Percentiles rank a stretch among this genome's conserved stretches.
Evolutionary conservation across 768 basidiomycete genomes (phyloP).

Genomic region (Amanita rubescens): DNA sequence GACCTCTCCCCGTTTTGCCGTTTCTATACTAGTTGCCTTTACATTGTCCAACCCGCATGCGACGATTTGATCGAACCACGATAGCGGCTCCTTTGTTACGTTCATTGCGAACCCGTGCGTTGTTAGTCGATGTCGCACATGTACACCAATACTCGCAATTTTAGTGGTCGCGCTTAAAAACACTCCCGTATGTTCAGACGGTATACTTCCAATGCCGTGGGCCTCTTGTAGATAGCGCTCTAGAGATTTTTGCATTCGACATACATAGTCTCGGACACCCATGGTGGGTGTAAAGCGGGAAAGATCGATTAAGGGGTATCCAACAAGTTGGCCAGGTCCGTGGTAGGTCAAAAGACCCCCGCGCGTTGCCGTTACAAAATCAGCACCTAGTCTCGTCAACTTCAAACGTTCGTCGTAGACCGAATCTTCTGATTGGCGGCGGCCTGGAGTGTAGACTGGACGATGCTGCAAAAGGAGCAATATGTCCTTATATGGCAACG

Average conservation of each 20-base stretch:
- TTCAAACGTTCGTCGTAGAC: constrained; percentile 52
- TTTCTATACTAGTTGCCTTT: constrained; percentile 60
- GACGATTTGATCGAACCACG: constrained; percentile 84
- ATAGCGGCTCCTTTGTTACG: constrained; percentile 68
- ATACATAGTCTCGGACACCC: constrained; percentile 77
- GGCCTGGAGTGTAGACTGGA: constrained; percentile 93
- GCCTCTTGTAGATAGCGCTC: constrained; percentile 50
- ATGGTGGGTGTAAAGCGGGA: constrained; percentile 66
- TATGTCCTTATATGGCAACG: constrained; percentile 44
- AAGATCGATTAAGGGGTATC: constrained; percentile 90
- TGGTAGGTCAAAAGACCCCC: constrained; percentile 97
- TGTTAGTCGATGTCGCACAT: constrained; percentile 90
- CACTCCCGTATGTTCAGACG: constrained; percentile 84
- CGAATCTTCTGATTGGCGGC: constrained; percentile 65
- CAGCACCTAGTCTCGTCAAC: constrained; percentile 74
- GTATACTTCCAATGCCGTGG: constrained; percentile 48
- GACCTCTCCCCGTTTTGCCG: constrained; percentile 30
- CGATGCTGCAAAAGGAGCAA: constrained; percentile 82
- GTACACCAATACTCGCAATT: constrained; percentile 93
- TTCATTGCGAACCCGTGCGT: constrained; percentile 95
- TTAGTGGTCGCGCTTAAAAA: constrained; percentile 79
- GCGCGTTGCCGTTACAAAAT: constrained; percentile 73
- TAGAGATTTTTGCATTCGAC: constrained; percentile 68
- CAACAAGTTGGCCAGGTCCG: constrained; percentile 95
- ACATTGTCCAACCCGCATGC: constrained; percentile 90